phyloP scores from a whole-genome alignment of 768 basidiomycete genomes.

The Guyanaporus albipodus region DNA sequence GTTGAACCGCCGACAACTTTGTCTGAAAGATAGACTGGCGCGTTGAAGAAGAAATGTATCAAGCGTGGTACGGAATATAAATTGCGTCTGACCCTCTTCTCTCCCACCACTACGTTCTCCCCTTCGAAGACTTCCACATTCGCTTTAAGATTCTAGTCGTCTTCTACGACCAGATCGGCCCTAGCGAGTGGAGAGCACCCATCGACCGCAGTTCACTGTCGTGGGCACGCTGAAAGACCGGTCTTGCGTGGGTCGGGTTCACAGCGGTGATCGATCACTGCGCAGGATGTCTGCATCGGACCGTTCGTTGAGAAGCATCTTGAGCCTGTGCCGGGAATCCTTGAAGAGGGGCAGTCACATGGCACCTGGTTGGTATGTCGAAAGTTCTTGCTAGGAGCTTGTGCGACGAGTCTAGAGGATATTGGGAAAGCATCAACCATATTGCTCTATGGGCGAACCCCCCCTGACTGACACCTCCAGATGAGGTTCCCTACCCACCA shows the following conservation, averaged over 20 bases:
- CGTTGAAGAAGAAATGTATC: conserved; percentile 22
- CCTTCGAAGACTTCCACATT: conserved; percentile 32
- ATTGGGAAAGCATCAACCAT: no score
- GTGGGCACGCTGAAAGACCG: conserved; percentile 42
- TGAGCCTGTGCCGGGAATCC: conserved; percentile 34
- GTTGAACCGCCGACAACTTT: no score
- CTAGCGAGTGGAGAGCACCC: conserved; percentile 28
- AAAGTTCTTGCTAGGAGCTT: no score
- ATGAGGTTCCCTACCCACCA: no score
- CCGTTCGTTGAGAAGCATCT: conserved; percentile 33
- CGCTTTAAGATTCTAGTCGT: conserved; percentile 35
- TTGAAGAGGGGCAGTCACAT: no score
- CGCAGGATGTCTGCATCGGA: conserved; percentile 30
- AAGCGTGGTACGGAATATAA: conserved; percentile 44
- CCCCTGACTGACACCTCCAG: no score
- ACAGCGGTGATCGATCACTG: conserved; percentile 36
- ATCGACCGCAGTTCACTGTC: conserved; percentile 34
- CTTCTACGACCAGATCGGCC: conserved; percentile 50
- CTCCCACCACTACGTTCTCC: conserved; percentile 38
- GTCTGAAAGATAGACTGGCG: conserved; percentile 17
- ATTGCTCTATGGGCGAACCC: no score
- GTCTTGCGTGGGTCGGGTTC: conserved; percentile 41
- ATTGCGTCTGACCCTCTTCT: conserved; percentile 30
- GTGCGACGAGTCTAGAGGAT: no score
- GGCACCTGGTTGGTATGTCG: no score